A percentile compares a stretch with the other conserved stretches of the same genome.
phyloP scores from a whole-genome alignment of 106 monocot species.

The Apostasia ramifera region DNA sequence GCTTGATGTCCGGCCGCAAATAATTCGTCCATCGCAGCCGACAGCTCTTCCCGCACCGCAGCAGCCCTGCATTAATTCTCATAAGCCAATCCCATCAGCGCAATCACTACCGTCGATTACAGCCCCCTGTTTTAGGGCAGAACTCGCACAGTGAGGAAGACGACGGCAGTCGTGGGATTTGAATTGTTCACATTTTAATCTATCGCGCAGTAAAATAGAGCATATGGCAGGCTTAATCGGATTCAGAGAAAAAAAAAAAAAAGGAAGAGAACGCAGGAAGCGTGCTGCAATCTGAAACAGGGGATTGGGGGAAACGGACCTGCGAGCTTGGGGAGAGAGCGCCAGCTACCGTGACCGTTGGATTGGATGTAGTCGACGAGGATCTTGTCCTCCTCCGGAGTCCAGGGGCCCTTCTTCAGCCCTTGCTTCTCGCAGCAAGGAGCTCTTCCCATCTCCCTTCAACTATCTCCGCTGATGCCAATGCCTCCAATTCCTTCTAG shows the following conservation, averaged over 20 bases:
- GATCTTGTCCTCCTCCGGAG: conserved; percentile 49
- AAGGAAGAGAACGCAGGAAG: neutral
- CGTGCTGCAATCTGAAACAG: neutral
- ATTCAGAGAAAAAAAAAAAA: neutral
- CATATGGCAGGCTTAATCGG: neutral
- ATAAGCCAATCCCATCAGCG: no score
- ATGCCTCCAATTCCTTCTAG: neutral
- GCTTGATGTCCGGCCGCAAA: conserved; percentile 84
- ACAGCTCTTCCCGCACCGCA: conserved; percentile 93
- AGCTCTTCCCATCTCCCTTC: conserved; percentile 29
- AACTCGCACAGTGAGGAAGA: neutral
- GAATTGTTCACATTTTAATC: neutral
- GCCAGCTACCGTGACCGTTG: conserved; percentile 53
- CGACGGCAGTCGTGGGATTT: neutral
- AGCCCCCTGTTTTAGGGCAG: neutral
- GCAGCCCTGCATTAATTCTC: conserved; percentile 31
- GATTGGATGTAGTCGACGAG: conserved; percentile 45
- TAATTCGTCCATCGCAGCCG: conserved; percentile 92
- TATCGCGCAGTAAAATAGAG: neutral
- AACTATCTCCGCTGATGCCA: neutral
- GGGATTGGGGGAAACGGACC: conserved; percentile 4
- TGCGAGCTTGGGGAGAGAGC: conserved; percentile 49
- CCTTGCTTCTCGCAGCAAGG: conserved; percentile 55
- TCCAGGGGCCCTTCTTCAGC: conserved; percentile 53
- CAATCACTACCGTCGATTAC: neutral